phyloP scores from a whole-genome alignment of 352 stramenopile species.

The Globisporangium emineosum region DNA sequence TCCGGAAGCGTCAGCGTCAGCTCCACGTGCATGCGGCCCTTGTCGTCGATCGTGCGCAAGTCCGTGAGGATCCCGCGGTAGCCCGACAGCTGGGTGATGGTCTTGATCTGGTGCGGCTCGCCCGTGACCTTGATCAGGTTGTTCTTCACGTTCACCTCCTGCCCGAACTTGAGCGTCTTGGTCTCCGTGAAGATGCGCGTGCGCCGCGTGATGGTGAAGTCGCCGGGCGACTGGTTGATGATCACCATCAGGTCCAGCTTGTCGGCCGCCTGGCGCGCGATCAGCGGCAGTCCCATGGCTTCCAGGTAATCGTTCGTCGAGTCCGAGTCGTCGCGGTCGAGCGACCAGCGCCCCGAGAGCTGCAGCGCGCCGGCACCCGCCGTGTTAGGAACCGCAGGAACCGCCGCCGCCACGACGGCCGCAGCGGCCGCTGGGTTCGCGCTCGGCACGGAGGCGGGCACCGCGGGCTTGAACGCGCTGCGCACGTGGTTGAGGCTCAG shows the following conservation, averaged over 20 bases:
- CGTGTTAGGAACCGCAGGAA: slow-evolving; percentile 53
- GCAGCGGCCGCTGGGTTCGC: slow-evolving; percentile 10
- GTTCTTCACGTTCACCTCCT: slow-evolving; percentile 87
- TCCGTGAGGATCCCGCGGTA: slow-evolving; percentile 78
- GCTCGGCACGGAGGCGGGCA: slow-evolving; percentile 32
- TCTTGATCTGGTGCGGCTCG: slow-evolving; percentile 68
- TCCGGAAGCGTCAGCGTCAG: slow-evolving; percentile 73
- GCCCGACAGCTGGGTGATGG: slow-evolving; percentile 75
- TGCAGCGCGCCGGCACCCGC: slow-evolving; percentile 74
- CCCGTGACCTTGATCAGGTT: slow-evolving; percentile 85
- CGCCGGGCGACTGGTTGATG: slow-evolving; percentile 77
- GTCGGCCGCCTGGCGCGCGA: slow-evolving; percentile 82
- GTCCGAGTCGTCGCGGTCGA: slow-evolving; percentile 86
- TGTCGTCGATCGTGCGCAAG: slow-evolving; percentile 66
- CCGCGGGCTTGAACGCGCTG: slow-evolving; percentile 63
- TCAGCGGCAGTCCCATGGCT: slow-evolving; percentile 77
- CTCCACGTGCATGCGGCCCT: slow-evolving; percentile 80
- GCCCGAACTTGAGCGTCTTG: slow-evolving; percentile 83
- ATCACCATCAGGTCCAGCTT: slow-evolving; percentile 89
- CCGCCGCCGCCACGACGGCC: slow-evolving; percentile 21
- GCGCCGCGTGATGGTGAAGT: slow-evolving; percentile 85
- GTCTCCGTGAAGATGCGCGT: slow-evolving; percentile 90
- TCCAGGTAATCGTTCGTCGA: slow-evolving; percentile 90
- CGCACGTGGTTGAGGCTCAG: slow-evolving; percentile 69
- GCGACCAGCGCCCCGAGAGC: slow-evolving; percentile 79